Conservation (phyloP, 1,284 basidiomycete species). For the Inonotus obliquus region DNA sequence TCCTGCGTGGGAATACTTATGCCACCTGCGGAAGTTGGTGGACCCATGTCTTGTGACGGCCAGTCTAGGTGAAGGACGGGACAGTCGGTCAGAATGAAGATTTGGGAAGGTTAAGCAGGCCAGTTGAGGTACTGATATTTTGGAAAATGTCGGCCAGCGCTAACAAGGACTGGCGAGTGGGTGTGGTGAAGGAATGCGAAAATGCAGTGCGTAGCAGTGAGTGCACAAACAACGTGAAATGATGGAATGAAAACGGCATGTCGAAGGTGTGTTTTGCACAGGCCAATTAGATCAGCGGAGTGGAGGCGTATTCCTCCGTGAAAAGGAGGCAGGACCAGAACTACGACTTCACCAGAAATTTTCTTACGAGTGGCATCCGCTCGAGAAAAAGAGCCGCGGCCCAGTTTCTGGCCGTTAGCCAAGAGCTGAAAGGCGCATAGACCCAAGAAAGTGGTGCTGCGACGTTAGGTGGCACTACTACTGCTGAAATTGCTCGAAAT, state of each 20-base stretch:
- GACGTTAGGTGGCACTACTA: background rate
- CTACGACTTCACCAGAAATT: background rate
- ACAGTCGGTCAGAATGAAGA: constrained; percentile 11
- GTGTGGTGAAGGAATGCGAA: background rate
- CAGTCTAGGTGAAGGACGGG: constrained; percentile 47
- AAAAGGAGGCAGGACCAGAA: background rate
- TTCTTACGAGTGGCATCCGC: background rate
- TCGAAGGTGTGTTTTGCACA: background rate
- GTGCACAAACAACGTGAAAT: background rate
- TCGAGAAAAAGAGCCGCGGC: background rate
- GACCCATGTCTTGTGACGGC: constrained; percentile 75
- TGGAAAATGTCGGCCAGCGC: background rate
- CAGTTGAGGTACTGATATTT: background rate
- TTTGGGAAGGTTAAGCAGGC: constrained; percentile 2
- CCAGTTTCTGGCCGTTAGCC: constrained; percentile 7
- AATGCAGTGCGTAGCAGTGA: background rate
- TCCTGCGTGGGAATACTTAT: constrained; percentile 67
- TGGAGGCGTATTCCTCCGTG: too few species aligned
- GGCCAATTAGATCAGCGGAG: too few species aligned
- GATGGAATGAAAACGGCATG: background rate
- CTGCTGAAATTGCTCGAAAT: background rate
- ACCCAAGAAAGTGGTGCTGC: background rate
- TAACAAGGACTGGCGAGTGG: background rate
- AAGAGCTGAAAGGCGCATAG: background rate
- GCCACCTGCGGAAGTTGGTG: constrained; percentile 37